Evolutionary conservation across 805 yeast genomes (phyloP).

Genomic region (Saturnispora serradocipensis): DNA sequence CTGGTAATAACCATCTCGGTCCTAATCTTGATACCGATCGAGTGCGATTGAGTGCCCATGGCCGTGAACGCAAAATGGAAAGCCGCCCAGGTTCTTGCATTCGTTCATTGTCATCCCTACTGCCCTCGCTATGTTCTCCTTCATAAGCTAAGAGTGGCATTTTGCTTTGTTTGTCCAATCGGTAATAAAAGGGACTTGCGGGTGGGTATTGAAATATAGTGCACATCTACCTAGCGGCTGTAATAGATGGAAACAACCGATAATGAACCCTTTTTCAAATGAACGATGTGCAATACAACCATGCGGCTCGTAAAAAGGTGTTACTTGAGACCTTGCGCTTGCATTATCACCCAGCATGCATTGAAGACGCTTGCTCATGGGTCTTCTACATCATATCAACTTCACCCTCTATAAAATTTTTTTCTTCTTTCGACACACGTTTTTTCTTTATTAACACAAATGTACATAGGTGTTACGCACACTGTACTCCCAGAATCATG

Average conservation of each 20-base stretch:
- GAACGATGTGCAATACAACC: neutral
- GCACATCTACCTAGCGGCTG: neutral
- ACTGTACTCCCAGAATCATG: neutral
- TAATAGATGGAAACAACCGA: neutral
- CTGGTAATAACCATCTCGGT: slow-evolving; percentile 4
- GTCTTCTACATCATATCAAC: neutral
- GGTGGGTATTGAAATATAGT: neutral
- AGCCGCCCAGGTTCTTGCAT: neutral
- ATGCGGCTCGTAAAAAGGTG: neutral
- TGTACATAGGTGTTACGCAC: neutral
- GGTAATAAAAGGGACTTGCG: neutral
- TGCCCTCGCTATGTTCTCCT: neutral
- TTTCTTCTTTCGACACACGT: neutral
- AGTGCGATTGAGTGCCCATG: neutral
- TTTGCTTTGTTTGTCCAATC: neutral
- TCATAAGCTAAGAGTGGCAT: neutral
- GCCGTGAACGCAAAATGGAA: neutral
- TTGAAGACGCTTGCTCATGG: neutral
- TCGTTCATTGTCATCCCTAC: neutral
- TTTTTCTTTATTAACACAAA: neutral
- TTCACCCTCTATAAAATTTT: neutral
- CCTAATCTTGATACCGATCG: neutral
- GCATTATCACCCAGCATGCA: neutral
- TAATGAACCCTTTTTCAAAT: no score
- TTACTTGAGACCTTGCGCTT: neutral